Conservation (phyloP, 805 yeast species). For the Torulaspora gathmanii region DNA sequence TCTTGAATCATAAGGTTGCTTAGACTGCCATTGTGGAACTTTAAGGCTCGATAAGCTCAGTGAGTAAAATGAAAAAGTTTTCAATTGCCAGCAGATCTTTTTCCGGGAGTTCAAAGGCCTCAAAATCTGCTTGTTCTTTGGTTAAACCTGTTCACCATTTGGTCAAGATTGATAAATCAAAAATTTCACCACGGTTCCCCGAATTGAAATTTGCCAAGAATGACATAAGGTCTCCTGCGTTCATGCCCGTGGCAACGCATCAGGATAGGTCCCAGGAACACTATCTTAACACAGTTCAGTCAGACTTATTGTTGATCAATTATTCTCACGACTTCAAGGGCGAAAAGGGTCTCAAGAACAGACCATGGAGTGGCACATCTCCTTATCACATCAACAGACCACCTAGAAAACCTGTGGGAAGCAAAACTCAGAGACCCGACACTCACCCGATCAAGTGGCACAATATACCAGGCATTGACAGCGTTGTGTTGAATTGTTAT, state of each 20-base stretch:
- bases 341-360: constrained; percentile 59
- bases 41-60: not conserved
- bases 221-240: constrained; percentile 77
- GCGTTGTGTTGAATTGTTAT: constrained; percentile 71
- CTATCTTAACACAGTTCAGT: constrained; percentile 64
- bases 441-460: constrained; percentile 58
- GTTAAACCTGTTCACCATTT: constrained; percentile 91
- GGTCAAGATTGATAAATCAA: constrained; percentile 67
- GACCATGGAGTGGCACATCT: constrained; percentile 82
- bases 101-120: constrained; percentile 34
- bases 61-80: constrained; percentile 10
- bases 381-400: constrained; percentile 89
- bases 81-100: constrained; percentile 18
- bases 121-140: constrained; percentile 58
- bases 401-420: constrained; percentile 68
- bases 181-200: constrained; percentile 69
- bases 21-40: not conserved
- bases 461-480: constrained; percentile 67
- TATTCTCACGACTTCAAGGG: constrained; percentile 62
- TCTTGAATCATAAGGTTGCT: not conserved
- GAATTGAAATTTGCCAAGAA: constrained; percentile 60
- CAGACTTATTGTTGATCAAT: constrained; percentile 73
- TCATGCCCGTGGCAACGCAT: constrained; percentile 64
- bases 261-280: constrained; percentile 79
- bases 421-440: constrained; percentile 68